Evolutionary conservation across 2,329 filamentous ascomycete genomes (phyloP), one percentile per base, ranked within the genome.

Genomic region (Alternaria tenuissima): DNA sequence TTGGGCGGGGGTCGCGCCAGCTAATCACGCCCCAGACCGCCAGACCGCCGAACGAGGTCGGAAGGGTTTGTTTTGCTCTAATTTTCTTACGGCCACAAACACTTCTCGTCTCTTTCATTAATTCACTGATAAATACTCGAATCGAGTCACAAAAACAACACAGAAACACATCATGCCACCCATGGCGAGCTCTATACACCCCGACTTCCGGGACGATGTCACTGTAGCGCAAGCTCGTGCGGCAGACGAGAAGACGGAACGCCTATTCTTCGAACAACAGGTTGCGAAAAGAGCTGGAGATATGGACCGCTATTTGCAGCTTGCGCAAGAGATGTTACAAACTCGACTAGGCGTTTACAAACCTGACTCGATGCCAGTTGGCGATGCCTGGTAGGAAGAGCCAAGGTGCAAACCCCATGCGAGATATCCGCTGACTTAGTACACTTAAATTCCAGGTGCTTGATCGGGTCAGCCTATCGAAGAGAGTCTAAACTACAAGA

Each of bases 161-260:
- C 18, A 26, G 2, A 48, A 2, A 9, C 7, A 9, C 14, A 48
- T 36, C 46, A 48, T 48, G 46, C 30, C 46, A 9, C 32, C 30
- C 18, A 48, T 48, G 24, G 51, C 51, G n/a, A 53, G 38, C 51
- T 39, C 51, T 24, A 53, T 53, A 26, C 51, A 43, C 24, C 24
- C 51, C 11, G 38, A 53, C 39, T 53, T 43, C 16, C 51, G 51
- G 24, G 38, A 32, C 24, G 51, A 53, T 3, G 38, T 42, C 36
- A 52, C 36, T 12, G 24, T 4, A 28, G 20, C 36, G 7, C 14
- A 53, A 42, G 51, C 51, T 20, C n/a, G 14, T 3, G 36, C 36
- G 5, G 36, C 20, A 16, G 49, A 52, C 28, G 12, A n/a, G 24
- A 18, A 28, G 30, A 52, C 34, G 18, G 49, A 28, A 30, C 11